Base-by-base conservation (phyloP, 352 stramenopile species). In the Pythium volutum region DNA sequence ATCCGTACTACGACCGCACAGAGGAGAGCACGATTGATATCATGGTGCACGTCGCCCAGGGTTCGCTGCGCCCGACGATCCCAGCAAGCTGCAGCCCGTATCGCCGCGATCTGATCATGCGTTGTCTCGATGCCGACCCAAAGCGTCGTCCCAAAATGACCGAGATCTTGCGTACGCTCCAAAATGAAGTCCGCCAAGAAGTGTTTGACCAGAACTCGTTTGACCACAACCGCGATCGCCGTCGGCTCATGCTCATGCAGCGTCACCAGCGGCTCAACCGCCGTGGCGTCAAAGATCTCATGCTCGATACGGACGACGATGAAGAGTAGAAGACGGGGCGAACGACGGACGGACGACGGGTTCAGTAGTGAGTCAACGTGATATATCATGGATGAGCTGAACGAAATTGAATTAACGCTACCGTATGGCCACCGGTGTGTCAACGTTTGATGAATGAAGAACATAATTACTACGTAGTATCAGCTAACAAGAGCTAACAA, bases 101-200 rank as follows among this genome's bases (percentile, higher is more conserved):
- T 10, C 79, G 82, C n/a, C 79, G 79, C 4, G 61, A 87, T 47
- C 71, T 93, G 18, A 93, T 93, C 65, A 48, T 59, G 25, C 76
- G 74, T 1, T 93, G 84, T 43, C 69, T 94, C 18, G 70, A 88
- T 45, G 59, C 69, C n/a, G 66, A 88, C 53, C 76, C 82, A 12
- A 80, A 71, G 10, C 70, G 71, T 0, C 77, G 84, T 0, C 84
- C 84, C 5, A 81, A 77, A 59, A 94, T 94, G 84, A 86, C 81
- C 1, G 78, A 89, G 57, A 91, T 94, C 31, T 68, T 94, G 14
- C 70, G 79, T 34, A 67, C 74, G 15, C 59, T 94, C 26, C 84
- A 94, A 62, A 73, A 88, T 62, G 82, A 91, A 59, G 69, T 94
- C 23, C 77, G 84, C 9, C 75, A 92, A 48, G 84, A 94, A 70